Percentiles rank a stretch among this genome's conserved stretches.
Conservation (phyloP, 2,329 filamentous ascomycete species). For the Phaeosphaeriaceae sp. region DNA sequence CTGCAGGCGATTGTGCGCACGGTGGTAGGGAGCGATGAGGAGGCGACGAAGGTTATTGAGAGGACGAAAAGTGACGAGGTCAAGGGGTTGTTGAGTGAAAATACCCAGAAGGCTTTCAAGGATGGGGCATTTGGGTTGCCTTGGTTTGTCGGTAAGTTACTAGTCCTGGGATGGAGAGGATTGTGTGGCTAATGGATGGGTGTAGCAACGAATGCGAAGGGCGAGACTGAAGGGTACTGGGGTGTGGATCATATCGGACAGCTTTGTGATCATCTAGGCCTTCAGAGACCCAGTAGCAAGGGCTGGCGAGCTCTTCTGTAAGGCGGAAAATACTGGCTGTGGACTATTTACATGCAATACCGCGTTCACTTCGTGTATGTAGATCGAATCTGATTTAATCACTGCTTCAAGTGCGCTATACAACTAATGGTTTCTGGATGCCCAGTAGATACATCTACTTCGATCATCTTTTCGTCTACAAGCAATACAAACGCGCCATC, state of each 20-base stretch:
- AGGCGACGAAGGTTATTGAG: slow-evolving; percentile 51
- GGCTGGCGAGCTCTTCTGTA: slow-evolving; percentile 51
- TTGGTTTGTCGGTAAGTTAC: slow-evolving; percentile 57
- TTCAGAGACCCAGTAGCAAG: slow-evolving; percentile 52
- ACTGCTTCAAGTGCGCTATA: not conserved
- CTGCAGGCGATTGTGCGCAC: slow-evolving; percentile 53
- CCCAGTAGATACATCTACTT: not conserved
- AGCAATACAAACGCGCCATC: not conserved
- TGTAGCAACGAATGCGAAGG: slow-evolving; percentile 60
- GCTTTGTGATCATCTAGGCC: slow-evolving; percentile 59
- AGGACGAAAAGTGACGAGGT: slow-evolving; percentile 49
- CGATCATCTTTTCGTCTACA: not conserved
- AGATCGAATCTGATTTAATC: slow-evolving; percentile 7
- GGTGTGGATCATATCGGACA: slow-evolving; percentile 67
- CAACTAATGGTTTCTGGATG: not conserved
- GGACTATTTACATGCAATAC: not conserved
- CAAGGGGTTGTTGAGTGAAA: slow-evolving; percentile 56
- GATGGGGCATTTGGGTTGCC: slow-evolving; percentile 67
- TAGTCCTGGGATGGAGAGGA: not conserved
- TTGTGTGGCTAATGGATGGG: slow-evolving; percentile 6
- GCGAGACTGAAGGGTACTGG: slow-evolving; percentile 64
- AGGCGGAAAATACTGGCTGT: not conserved
- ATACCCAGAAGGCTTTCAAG: slow-evolving; percentile 60
- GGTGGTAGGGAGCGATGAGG: slow-evolving; percentile 55
- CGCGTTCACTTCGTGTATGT: not conserved